These are phyloP conservation scores for Yamadazyma endophytica DNA, from an alignment of 805 yeast genomes.

Conservation along the genomic window DNA sequence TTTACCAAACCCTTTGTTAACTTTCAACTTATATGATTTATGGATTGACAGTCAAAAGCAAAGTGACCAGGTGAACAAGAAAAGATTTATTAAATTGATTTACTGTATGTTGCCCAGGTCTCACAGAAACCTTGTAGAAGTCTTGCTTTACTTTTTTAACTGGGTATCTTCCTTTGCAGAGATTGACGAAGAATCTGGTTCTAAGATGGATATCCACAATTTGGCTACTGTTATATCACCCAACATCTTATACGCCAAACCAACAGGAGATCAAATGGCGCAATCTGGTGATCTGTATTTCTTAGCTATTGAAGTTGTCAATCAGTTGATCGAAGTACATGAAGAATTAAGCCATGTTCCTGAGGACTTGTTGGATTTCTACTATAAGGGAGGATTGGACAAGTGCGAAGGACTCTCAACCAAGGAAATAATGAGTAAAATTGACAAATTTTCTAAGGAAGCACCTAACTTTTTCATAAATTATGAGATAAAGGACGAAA, in stretches of 20 bases:
- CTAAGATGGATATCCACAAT: constrained; percentile 95
- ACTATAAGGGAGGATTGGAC: too few species aligned
- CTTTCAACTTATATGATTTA: constrained; percentile 66
- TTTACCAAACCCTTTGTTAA: constrained; percentile 85
- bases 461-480: constrained; percentile 24
- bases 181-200: constrained; percentile 77
- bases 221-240: constrained; percentile 95
- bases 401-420: constrained; percentile 30
- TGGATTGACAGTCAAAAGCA: constrained; percentile 70
- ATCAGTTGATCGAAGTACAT: constrained; percentile 74
- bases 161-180: constrained; percentile 97
- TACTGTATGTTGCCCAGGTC: constrained; percentile 77
- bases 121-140: constrained; percentile 84
- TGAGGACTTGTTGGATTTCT: constrained; percentile 47
- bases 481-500: constrained; percentile 12
- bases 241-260: constrained; percentile 68
- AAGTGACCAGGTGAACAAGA: constrained; percentile 42
- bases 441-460: constrained; percentile 30
- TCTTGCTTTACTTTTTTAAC: constrained; percentile 74
- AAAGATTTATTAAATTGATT: constrained; percentile 54
- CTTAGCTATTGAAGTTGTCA: constrained; percentile 86
- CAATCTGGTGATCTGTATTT: constrained; percentile 68
- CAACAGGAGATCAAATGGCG: constrained; percentile 21
- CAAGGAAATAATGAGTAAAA: constrained; percentile 32
- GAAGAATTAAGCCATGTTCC: constrained; percentile 81